Base-by-base conservation (phyloP, 805 yeast genomes). In the Candida tibetensis region DNA sequence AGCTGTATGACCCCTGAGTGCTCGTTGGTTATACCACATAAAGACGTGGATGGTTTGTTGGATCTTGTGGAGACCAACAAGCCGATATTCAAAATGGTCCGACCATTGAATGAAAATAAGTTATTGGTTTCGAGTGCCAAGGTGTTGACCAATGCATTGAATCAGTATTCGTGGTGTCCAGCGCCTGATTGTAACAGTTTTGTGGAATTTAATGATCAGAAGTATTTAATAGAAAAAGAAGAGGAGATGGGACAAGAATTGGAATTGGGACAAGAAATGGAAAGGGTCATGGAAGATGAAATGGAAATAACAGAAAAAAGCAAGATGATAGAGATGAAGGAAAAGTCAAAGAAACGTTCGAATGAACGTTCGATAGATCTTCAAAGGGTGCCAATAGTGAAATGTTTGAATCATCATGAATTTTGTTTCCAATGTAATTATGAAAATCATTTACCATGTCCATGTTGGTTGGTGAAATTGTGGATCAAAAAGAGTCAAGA, bases 401-500 rank as follows among this genome's bases (percentile, higher is more conserved):
- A 67, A 18, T 93, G 99, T 57, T 53, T 62, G 2, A 66, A 74
- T 33, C 72, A 72, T 3, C 90, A 89, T 51, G 73, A 73, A 41
- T 91, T 90, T 55, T 93, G 99, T 55, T 82, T 81, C 48, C 65
- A 70, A 17, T 93, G 99, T 55, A 74, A 75, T 16, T 69, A 69
- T 40, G 91, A 84, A 47, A 81, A 82, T 48, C 99, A 93, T 60
- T 60, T 78, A 7, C 98, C 98, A 0, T 74, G 84, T n/a, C 85
- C 93, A 2, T 93, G 99, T 55, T 62, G 60, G 47, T 56, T 85
- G 3, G 82, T 82, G 0, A 69, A 70, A 38, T 57, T 62, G 31
- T 93, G 99, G 99, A 69, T 82, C 22, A 69, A 74, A 33, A 84
- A 87, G 51, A 85, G 95, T 46, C 72, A 73, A 43, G 93, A 88